phyloP scores from a whole-genome alignment of 2,329 filamentous ascomycete genomes.

The Scedosporium minutisporum region DNA sequence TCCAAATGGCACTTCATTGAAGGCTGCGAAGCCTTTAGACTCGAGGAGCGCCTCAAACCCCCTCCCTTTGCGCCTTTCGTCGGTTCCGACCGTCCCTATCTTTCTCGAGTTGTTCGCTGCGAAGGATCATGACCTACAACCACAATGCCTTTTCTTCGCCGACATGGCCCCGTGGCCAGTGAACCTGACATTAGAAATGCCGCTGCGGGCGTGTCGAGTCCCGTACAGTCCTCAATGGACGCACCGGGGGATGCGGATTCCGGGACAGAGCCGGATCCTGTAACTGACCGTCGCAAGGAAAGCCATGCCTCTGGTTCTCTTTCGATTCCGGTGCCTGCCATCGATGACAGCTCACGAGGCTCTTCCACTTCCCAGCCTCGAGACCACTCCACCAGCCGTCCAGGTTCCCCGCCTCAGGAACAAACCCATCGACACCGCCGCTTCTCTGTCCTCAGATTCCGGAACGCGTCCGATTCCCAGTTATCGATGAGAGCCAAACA shows the following conservation, averaged over 20 bases:
- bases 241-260: conserved; percentile 7
- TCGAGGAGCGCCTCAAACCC: neutral
- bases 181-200: conserved; percentile 46
- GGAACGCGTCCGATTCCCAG: conserved; percentile 89
- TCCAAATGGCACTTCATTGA: neutral
- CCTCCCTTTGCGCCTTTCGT: neutral
- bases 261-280: neutral
- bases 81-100: neutral
- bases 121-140: conserved; percentile 26
- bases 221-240: neutral
- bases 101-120: too few relatives aligned
- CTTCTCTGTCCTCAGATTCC: conserved; percentile 69
- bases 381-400: conserved; percentile 16
- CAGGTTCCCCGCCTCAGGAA: conserved; percentile 43
- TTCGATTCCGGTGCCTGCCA: neutral
- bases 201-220: neutral
- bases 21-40: neutral
- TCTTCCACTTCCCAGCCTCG: conserved; percentile 11
- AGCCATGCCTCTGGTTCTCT: neutral
- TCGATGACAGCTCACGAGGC: conserved; percentile 14
- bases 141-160: conserved; percentile 52
- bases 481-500: conserved; percentile 66
- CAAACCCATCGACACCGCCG: conserved; percentile 48
- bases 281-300: neutral
- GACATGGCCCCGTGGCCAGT: conserved; percentile 50